A percentile compares a stretch with the other conserved stretches of the same genome.
phyloP scores from a whole-genome alignment of 345 rosid species.

The Trapa bicornis region DNA sequence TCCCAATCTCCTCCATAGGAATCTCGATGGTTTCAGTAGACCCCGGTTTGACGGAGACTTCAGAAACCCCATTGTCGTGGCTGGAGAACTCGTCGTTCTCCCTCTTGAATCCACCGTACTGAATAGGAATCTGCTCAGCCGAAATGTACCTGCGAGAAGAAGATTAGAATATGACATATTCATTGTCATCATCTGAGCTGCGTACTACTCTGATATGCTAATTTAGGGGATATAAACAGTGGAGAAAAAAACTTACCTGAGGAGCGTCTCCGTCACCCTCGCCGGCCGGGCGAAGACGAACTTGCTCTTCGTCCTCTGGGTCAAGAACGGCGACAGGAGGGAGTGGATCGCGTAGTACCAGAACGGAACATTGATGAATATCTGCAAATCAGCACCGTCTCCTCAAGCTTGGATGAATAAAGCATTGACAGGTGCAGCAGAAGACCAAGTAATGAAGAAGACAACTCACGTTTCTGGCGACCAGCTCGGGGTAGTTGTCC shows the following conservation, averaged over 20 bases:
- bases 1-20: constrained; percentile 43
- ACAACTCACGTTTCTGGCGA: constrained; percentile 58
- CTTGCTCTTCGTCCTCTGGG: constrained; percentile 78
- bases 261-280: constrained; percentile 57
- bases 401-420: too few species aligned
- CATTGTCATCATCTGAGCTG: too few species aligned
- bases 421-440: too few species aligned
- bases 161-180: too few species aligned
- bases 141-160: constrained; percentile 40
- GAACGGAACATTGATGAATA: constrained; percentile 78
- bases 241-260: constrained; percentile 36
- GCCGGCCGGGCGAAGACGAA: constrained; percentile 57
- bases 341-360: constrained; percentile 68
- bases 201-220: too few species aligned
- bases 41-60: constrained; percentile 48
- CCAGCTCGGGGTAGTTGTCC: constrained; percentile 80
- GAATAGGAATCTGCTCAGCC: constrained; percentile 54
- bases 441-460: neutral
- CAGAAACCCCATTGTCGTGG: constrained; percentile 34
- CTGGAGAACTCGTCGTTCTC: constrained; percentile 52
- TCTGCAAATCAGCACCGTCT: constrained; percentile 21
- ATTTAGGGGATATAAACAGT: too few species aligned
- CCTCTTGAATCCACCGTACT: constrained; percentile 74
- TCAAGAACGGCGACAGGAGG: constrained; percentile 59
- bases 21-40: constrained; percentile 55